These are phyloP conservation scores for Hymenoscyphus infarciens DNA, from an alignment of 2,329 filamentous ascomycete genomes.

Conservation along the genomic window DNA sequence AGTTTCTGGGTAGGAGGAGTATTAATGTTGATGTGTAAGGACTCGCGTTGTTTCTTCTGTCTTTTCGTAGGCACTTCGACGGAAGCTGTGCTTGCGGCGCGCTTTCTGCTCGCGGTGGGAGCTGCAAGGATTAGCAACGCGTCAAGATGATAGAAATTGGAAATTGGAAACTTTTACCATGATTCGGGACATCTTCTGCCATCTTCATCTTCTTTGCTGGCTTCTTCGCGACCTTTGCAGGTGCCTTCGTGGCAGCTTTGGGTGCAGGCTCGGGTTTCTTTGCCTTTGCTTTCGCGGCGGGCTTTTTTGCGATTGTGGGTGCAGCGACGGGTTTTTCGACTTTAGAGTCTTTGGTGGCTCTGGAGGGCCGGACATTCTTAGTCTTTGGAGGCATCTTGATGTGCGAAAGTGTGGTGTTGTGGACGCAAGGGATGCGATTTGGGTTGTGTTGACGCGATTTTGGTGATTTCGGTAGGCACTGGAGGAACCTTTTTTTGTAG, in stretches of 20 bases:
- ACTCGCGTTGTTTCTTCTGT: constrained; percentile 3
- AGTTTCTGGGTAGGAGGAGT: constrained; percentile 57
- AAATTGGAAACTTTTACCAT: neutral
- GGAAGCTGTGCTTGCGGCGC: neutral
- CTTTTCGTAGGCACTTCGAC: neutral
- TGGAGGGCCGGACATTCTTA: neutral
- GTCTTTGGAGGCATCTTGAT: constrained; percentile 2
- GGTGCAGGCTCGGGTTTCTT: neutral
- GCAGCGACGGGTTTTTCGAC: neutral
- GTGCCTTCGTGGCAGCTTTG: neutral
- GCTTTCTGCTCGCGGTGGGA: constrained; percentile 5
- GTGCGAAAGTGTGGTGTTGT: no score
- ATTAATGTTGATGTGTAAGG: constrained; percentile 47
- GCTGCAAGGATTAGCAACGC: neutral
- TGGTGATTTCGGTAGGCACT: no score
- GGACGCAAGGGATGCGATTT: no score
- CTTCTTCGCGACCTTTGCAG: neutral
- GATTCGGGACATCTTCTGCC: neutral
- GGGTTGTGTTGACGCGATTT: no score
- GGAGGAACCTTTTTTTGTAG: no score
- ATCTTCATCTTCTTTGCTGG: neutral
- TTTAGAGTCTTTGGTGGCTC: neutral
- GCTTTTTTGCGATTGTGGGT: neutral
- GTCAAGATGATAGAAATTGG: neutral
- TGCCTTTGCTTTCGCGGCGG: neutral